Percentiles rank a stretch among this genome's conserved stretches.
These are phyloP conservation scores for Colletotrichum aenigma DNA, from an alignment of 2,329 filamentous ascomycete species.

Conservation along the genomic window DNA sequence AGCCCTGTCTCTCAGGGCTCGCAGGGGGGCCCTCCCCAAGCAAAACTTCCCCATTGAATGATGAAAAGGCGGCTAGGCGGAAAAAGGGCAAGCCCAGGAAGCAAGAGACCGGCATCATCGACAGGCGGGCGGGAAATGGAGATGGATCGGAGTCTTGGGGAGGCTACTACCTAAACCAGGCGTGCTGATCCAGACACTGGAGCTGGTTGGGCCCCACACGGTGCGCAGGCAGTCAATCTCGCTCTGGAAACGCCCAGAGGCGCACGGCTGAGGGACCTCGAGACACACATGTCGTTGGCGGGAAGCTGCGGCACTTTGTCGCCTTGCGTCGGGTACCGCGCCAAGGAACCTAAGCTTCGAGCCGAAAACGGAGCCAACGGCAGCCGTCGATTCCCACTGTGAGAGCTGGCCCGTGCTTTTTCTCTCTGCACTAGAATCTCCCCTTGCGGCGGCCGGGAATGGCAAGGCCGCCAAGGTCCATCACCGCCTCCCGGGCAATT, in stretches of 20 bases:
- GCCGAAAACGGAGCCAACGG: slow-evolving; percentile 17
- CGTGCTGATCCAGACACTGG: neutral
- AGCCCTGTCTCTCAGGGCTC: neutral
- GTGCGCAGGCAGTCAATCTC: neutral
- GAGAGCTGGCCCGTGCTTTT: neutral
- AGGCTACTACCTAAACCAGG: neutral
- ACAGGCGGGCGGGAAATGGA: slow-evolving; percentile 7
- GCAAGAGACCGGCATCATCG: neutral
- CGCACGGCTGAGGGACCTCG: neutral
- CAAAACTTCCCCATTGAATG: neutral
- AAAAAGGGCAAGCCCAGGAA: neutral
- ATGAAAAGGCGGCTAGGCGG: neutral
- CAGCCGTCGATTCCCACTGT: neutral
- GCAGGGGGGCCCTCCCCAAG: neutral
- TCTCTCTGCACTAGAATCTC: neutral
- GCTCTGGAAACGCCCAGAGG: neutral
- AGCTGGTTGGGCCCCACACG: neutral
- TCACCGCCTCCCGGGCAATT: slow-evolving; percentile 5
- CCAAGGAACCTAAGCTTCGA: slow-evolving; percentile 15
- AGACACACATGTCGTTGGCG: neutral
- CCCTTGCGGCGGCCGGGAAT: neutral
- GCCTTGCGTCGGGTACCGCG: slow-evolving; percentile 13
- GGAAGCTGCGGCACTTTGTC: slow-evolving; percentile 5
- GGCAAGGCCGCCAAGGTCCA: neutral
- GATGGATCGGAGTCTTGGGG: neutral